These are phyloP conservation scores for Talaromyces sp. DNA, from an alignment of 2,329 filamentous ascomycete species.

Conservation along the genomic window DNA sequence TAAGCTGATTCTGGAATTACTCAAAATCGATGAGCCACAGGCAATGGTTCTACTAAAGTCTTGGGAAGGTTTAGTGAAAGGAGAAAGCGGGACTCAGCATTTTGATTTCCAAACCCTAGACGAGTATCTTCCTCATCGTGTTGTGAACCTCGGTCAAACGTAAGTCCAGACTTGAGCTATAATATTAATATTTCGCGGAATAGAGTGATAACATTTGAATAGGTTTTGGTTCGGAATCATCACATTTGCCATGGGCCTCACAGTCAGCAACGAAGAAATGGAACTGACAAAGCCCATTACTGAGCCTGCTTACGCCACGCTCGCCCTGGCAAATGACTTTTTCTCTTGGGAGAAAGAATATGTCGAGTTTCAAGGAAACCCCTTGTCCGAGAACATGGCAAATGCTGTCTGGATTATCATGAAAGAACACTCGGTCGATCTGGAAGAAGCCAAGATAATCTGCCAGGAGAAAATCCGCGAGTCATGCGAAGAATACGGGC, in stretches of 20 bases:
- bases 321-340: slow-evolving; percentile 34
- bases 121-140: slow-evolving; percentile 23
- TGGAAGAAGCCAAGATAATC: slow-evolving; percentile 23
- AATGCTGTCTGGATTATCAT: slow-evolving; percentile 40
- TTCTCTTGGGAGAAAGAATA: slow-evolving; percentile 35
- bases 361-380: slow-evolving; percentile 14
- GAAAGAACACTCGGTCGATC: slow-evolving; percentile 24
- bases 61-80: not conserved
- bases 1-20: not conserved
- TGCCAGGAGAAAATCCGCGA: slow-evolving; percentile 8
- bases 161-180: slow-evolving; percentile 9
- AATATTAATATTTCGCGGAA: not conserved
- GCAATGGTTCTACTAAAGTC: not conserved
- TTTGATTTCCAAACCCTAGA: slow-evolving; percentile 18
- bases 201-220: not conserved
- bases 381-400: slow-evolving; percentile 21
- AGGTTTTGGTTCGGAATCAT: slow-evolving; percentile 1
- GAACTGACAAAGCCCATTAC: slow-evolving; percentile 13
- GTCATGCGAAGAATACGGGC: not conserved
- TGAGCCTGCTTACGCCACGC: slow-evolving; percentile 21
- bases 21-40: not conserved
- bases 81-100: not conserved
- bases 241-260: slow-evolving; percentile 3
- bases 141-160: slow-evolving; percentile 23
- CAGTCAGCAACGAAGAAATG: not conserved